Conservation (phyloP, 2,329 filamentous ascomycete species). For the Sarocladiaceae sp. region DNA sequence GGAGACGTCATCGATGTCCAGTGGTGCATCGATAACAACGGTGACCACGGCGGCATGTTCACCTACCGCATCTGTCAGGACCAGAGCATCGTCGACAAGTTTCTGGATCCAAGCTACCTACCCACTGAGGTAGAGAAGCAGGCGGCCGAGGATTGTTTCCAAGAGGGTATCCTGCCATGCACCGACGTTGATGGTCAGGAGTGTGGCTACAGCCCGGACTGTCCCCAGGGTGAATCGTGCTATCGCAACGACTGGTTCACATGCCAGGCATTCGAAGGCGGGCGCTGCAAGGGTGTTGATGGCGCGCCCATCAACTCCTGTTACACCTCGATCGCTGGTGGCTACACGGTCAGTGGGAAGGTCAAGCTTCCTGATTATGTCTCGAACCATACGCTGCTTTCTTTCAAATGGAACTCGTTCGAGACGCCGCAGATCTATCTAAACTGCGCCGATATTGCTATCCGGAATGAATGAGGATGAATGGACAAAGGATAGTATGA, state of each 20-base stretch:
- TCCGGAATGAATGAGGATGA: conserved; percentile 16
- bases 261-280: conserved; percentile 36
- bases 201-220: conserved; percentile 44
- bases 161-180: conserved; percentile 39
- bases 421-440: conserved; percentile 49
- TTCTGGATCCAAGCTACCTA: conserved; percentile 38
- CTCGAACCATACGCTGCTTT: conserved; percentile 44
- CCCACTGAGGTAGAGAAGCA: conserved; percentile 47
- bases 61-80: conserved; percentile 47
- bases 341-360: conserved; percentile 46
- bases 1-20: conserved; percentile 42
- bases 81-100: conserved; percentile 42
- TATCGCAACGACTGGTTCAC: conserved; percentile 49
- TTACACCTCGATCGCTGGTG: conserved; percentile 44
- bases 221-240: conserved; percentile 34
- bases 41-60: conserved; percentile 52
- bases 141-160: conserved; percentile 46
- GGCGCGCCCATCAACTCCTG: conserved; percentile 36
- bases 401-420: conserved; percentile 48
- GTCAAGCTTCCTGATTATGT: conserved; percentile 42
- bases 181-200: conserved; percentile 42
- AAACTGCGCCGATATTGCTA: conserved; percentile 46
- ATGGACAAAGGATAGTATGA: too few species aligned
- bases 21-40: conserved; percentile 52
- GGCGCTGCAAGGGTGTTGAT: conserved; percentile 41